Evolutionary conservation across 2,329 filamentous ascomycete species (phyloP).

Genomic region (Fulvia fulva): DNA sequence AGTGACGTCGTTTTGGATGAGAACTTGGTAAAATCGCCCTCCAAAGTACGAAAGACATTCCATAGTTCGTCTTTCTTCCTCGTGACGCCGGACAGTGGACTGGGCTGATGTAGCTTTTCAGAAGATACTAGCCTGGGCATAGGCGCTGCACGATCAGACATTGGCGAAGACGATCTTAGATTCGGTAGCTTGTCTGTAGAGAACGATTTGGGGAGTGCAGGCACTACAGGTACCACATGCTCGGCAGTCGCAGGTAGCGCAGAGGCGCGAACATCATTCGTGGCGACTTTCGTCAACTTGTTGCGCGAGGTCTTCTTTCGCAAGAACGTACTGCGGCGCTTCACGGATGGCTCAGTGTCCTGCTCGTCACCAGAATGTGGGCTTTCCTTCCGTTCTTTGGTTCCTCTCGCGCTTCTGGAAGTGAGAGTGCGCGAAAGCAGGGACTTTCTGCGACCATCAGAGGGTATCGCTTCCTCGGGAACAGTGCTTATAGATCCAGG

Average conservation of each 20-base stretch:
- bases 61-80: constrained; percentile 67
- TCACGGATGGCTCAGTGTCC: constrained; percentile 9
- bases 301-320: constrained; percentile 17
- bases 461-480: background rate
- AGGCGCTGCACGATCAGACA: constrained; percentile 38
- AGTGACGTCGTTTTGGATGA: constrained; percentile 67
- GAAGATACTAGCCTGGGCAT: constrained; percentile 40
- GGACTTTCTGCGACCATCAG: constrained; percentile 17
- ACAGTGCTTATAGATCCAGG: background rate
- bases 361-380: constrained; percentile 16
- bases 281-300: constrained; percentile 11
- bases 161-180: constrained; percentile 34
- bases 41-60: constrained; percentile 63
- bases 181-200: constrained; percentile 45
- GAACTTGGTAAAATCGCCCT: constrained; percentile 70
- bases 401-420: constrained; percentile 11
- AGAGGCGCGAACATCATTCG: constrained; percentile 7
- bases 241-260: background rate
- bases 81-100: constrained; percentile 24
- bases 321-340: constrained; percentile 21
- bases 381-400: constrained; percentile 11
- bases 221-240: constrained; percentile 32
- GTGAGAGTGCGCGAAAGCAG: constrained; percentile 9
- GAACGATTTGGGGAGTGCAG: constrained; percentile 46
- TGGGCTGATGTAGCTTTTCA: constrained; percentile 27